Conservation (phyloP, 345 rosid genomes). For the Citrus sp. region DNA sequence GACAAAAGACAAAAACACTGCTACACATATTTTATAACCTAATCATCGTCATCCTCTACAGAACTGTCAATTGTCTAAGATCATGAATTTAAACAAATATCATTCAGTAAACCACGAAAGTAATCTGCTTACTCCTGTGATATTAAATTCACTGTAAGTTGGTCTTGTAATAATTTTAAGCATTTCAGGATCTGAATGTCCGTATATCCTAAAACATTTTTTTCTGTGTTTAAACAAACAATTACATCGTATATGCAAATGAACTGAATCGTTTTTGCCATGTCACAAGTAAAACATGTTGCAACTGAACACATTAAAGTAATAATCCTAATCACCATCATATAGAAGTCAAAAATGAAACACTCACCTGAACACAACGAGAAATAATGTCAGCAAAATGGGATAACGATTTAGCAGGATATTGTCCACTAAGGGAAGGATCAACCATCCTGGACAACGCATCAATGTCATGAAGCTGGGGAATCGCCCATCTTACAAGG, state of each 20-base stretch:
- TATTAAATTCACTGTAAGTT: not conserved
- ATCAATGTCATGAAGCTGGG: constrained; percentile 92
- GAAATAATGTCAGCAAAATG: constrained; percentile 90
- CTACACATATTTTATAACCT: not conserved
- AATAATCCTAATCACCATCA: not conserved
- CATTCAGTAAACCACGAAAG: not conserved
- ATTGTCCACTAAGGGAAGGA: constrained; percentile 72
- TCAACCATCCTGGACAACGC: constrained; percentile 96
- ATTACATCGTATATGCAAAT: not conserved
- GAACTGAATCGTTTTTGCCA: not conserved
- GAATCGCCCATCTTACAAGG: constrained; percentile 96
- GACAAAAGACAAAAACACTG: not conserved
- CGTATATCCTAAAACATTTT: not conserved
- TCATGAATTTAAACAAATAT: not conserved
- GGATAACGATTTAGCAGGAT: constrained; percentile 85
- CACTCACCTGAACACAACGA: constrained; percentile 87
- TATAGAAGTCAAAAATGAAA: not conserved
- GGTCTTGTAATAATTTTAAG: not conserved
- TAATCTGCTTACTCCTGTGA: too few relatives aligned
- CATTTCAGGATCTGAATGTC: not conserved
- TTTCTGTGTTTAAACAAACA: not conserved
- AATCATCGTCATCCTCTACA: not conserved
- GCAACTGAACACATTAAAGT: not conserved
- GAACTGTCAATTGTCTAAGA: not conserved
- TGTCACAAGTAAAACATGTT: not conserved